A percentile compares a stretch with the other conserved stretches of the same genome.
Evolutionary conservation across 1,284 basidiomycete species (phyloP).

Genomic region (Ceratobasidium sp.): DNA sequence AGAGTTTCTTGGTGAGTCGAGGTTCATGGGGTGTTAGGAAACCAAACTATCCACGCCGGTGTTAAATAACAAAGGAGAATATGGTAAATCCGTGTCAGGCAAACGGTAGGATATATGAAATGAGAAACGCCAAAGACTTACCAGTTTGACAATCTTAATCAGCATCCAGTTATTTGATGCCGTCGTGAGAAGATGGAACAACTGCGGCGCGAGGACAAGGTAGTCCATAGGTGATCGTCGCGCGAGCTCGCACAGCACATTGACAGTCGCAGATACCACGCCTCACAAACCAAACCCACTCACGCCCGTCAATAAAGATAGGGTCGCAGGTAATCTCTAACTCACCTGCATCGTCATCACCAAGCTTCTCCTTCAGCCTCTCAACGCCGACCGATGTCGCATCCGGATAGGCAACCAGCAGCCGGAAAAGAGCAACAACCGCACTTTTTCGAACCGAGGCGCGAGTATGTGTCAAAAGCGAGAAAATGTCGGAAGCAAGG

Average conservation of each 20-base stretch:
- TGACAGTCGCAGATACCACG: slow-evolving; percentile 92
- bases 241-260: slow-evolving; percentile 94
- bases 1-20: slow-evolving; percentile 91
- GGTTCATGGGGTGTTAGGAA: slow-evolving; percentile 91
- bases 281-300: slow-evolving; percentile 58
- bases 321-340: slow-evolving; percentile 19
- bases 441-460: slow-evolving; percentile 91
- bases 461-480: slow-evolving; percentile 91
- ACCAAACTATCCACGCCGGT: slow-evolving; percentile 73
- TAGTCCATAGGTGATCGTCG: slow-evolving; percentile 81
- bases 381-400: slow-evolving; percentile 71
- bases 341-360: slow-evolving; percentile 84
- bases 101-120: background rate
- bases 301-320: slow-evolving; percentile 1
- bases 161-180: slow-evolving; percentile 99
- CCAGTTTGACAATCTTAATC: slow-evolving; percentile 98
- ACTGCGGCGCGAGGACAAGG: slow-evolving; percentile 85
- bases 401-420: slow-evolving; percentile 83
- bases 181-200: slow-evolving; percentile 94
- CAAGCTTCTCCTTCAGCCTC: slow-evolving; percentile 83
- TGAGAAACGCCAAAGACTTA: slow-evolving; percentile 55
- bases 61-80: slow-evolving; percentile 33
- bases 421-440: slow-evolving; percentile 81
- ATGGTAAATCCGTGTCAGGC: slow-evolving; percentile 41
- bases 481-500: slow-evolving; percentile 85